phyloP scores from a whole-genome alignment of 768 basidiomycete genomes.

The Trametes cingulata region DNA sequence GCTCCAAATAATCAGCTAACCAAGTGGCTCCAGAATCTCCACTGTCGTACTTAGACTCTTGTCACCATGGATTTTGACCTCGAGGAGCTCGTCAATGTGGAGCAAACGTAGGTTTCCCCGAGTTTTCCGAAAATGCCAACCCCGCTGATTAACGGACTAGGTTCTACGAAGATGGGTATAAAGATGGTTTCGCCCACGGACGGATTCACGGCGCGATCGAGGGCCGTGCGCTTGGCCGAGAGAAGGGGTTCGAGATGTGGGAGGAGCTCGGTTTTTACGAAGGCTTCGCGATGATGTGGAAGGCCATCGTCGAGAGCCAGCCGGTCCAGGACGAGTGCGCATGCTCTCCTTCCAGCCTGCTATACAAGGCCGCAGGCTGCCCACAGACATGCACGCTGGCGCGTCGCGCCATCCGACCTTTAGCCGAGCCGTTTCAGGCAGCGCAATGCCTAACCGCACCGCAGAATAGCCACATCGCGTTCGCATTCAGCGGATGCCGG shows the following conservation, averaged over 20 bases:
- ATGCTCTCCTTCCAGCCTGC: not conserved
- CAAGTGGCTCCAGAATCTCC: not conserved
- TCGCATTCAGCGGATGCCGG: no score
- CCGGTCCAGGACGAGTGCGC: slow-evolving; percentile 52
- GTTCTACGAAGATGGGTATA: slow-evolving; percentile 79
- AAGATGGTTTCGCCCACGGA: slow-evolving; percentile 82
- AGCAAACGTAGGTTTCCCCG: slow-evolving; percentile 30
- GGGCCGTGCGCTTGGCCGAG: slow-evolving; percentile 83
- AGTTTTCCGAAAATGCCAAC: not conserved
- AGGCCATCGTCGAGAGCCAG: slow-evolving; percentile 46
- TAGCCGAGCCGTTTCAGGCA: no score
- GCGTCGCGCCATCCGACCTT: no score
- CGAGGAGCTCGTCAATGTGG: slow-evolving; percentile 32
- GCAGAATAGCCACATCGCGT: no score
- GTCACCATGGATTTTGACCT: slow-evolving; percentile 29
- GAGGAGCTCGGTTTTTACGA: slow-evolving; percentile 95
- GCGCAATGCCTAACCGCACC: no score
- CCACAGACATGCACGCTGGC: no score
- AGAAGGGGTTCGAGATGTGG: slow-evolving; percentile 95
- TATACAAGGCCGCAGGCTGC: not conserved
- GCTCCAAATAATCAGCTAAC: not conserved
- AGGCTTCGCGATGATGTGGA: slow-evolving; percentile 79
- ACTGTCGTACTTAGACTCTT: not conserved
- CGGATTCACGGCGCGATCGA: slow-evolving; percentile 89
- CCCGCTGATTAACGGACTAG: slow-evolving; percentile 38